A percentile compares a stretch with the other conserved stretches of the same genome.
Conservation (phyloP, 2,329 filamentous ascomycete genomes). For the Hypoxylon sp. region DNA sequence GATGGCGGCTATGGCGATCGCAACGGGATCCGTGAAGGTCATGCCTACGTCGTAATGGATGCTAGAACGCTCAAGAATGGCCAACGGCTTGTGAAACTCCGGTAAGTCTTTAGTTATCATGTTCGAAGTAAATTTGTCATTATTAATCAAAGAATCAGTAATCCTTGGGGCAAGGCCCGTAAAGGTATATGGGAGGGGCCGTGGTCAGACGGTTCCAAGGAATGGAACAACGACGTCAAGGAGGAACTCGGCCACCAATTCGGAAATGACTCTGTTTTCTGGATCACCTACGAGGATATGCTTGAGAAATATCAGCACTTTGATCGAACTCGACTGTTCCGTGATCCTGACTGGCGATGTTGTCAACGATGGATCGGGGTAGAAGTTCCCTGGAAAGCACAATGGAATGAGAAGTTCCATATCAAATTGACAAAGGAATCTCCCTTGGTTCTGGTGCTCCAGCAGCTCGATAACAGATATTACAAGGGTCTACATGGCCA, state of each 20-base stretch:
- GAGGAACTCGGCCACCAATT: conserved; percentile 72
- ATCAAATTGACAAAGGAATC: conserved; percentile 70
- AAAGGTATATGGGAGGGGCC: conserved; percentile 73
- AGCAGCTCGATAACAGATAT: conserved; percentile 74
- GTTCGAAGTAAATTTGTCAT: background rate
- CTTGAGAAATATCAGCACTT: conserved; percentile 74
- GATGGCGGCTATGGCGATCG: conserved; percentile 74
- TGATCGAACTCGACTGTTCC: conserved; percentile 74
- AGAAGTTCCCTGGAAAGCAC: conserved; percentile 73
- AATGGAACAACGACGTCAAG: conserved; percentile 72
- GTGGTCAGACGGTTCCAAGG: conserved; percentile 73
- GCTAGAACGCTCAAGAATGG: conserved; percentile 68
- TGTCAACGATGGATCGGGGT: conserved; percentile 74
- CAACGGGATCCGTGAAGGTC: conserved; percentile 70
- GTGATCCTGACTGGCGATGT: conserved; percentile 70
- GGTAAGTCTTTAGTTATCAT: conserved; percentile 49
- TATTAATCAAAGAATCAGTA: conserved; percentile 55
- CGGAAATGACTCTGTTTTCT: conserved; percentile 74
- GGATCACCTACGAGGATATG: conserved; percentile 75
- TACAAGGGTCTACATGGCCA: conserved; percentile 74
- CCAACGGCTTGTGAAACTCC: conserved; percentile 70
- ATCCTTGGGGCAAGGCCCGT: conserved; percentile 72
- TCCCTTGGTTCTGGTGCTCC: conserved; percentile 71
- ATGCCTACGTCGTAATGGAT: conserved; percentile 74
- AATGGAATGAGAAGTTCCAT: conserved; percentile 74